phyloP scores from a whole-genome alignment of 805 yeast genomes.

The Saccharomycopsis amapae region DNA sequence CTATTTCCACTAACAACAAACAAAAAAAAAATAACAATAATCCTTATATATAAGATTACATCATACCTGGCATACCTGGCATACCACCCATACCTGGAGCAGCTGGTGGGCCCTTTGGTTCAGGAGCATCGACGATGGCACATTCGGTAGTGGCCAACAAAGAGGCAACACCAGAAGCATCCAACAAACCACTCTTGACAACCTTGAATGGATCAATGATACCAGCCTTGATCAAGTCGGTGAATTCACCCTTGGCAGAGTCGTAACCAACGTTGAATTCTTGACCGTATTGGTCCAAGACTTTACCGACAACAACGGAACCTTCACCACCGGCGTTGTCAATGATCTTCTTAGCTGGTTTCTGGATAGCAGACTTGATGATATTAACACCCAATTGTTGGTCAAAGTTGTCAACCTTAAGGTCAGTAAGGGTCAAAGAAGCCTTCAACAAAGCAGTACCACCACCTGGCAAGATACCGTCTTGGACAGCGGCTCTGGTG shows the following conservation, averaged over 20 bases:
- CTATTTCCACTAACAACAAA: neutral
- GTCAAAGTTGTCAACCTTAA: conserved; percentile 82
- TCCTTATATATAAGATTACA: no score
- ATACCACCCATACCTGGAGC: conserved; percentile 43
- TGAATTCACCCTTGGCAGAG: conserved; percentile 85
- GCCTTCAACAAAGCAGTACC: conserved; percentile 98
- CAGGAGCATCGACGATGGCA: conserved; percentile 94
- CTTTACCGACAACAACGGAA: conserved; percentile 89
- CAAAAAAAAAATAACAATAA: neutral
- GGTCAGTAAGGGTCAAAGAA: conserved; percentile 60
- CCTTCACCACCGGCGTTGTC: conserved; percentile 98
- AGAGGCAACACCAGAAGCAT: conserved; percentile 97
- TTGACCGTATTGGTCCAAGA: conserved; percentile 43
- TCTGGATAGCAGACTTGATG: conserved; percentile 85
- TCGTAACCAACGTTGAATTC: conserved; percentile 90
- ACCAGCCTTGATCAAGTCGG: conserved; percentile 95
- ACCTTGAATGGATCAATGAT: conserved; percentile 98
- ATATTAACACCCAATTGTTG: conserved; percentile 93
- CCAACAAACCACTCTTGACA: conserved; percentile 90
- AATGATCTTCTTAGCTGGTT: conserved; percentile 92
- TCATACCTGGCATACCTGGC: conserved; percentile 47
- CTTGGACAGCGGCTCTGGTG: conserved; percentile 97
- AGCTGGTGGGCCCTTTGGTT: conserved; percentile 57
- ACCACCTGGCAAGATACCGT: conserved; percentile 98
- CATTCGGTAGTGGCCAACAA: conserved; percentile 97